phyloP scores from a whole-genome alignment of 2,329 filamentous ascomycete genomes.

The Neocatenulostroma microsporum region DNA sequence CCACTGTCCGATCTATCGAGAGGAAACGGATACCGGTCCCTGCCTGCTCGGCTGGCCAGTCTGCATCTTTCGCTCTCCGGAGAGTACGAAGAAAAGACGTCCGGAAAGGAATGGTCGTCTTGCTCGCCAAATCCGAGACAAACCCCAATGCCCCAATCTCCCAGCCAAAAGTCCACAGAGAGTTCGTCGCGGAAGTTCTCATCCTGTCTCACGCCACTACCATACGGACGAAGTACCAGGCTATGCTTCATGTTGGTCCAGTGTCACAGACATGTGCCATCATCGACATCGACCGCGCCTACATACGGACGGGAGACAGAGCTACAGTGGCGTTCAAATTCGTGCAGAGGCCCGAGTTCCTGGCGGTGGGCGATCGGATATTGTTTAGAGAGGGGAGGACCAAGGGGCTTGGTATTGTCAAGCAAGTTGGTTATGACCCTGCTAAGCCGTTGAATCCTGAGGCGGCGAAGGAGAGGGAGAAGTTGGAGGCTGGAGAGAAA shows the following conservation, averaged over 20 bases:
- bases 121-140: conserved; percentile 66
- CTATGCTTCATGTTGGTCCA: conserved; percentile 93
- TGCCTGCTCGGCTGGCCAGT: conserved; percentile 82
- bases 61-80: conserved; percentile 83
- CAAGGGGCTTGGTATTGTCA: conserved; percentile 92
- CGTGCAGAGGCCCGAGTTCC: conserved; percentile 85
- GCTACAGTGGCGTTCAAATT: conserved; percentile 92
- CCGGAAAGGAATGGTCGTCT: conserved; percentile 93
- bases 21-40: conserved; percentile 86
- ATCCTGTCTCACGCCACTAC: conserved; percentile 95
- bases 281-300: conserved; percentile 93
- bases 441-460: conserved; percentile 39
- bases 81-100: conserved; percentile 85
- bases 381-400: conserved; percentile 91
- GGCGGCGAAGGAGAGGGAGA: conserved; percentile 20
- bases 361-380: conserved; percentile 79
- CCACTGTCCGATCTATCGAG: conserved; percentile 85
- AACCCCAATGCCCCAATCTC: conserved; percentile 34
- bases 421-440: conserved; percentile 78
- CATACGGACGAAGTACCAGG: conserved; percentile 94
- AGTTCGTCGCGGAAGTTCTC: conserved; percentile 64
- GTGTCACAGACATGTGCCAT: conserved; percentile 94
- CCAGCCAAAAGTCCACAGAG: conserved; percentile 46
- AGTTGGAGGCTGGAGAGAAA: too few relatives aligned
- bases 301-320: conserved; percentile 90